Percentiles rank a stretch among this genome's conserved stretches.
Conservation (phyloP, 129 eudicot species). For the Escallonia rubra region DNA sequence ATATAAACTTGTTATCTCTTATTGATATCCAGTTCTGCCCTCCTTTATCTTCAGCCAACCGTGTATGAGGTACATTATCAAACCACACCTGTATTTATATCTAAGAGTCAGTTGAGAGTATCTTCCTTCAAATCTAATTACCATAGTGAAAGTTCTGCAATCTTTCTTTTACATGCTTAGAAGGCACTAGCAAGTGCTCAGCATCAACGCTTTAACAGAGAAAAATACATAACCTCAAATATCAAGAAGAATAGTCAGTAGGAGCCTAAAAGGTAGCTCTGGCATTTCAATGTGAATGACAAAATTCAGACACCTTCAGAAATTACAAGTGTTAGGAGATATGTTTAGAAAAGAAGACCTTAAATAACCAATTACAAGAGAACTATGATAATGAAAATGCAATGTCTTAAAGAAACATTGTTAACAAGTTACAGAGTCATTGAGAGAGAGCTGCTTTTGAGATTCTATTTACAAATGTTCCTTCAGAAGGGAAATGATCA, state of each 20-base stretch:
- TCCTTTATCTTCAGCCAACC: constrained; percentile 65
- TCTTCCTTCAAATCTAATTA: neutral
- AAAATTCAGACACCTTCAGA: neutral
- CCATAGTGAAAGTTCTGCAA: constrained; percentile 2
- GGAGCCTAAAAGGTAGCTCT: neutral
- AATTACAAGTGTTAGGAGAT: neutral
- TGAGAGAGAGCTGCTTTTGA: neutral
- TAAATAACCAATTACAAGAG: neutral
- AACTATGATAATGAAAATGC: neutral
- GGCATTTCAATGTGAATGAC: neutral
- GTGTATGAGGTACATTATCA: constrained; percentile 70
- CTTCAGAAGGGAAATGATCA: neutral
- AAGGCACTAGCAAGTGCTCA: neutral
- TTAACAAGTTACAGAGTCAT: neutral
- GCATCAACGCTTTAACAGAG: neutral
- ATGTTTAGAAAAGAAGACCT: neutral
- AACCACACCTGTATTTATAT: constrained; percentile 64
- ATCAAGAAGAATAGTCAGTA: neutral
- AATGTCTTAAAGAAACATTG: neutral
- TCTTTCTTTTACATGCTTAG: neutral
- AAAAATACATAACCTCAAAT: neutral
- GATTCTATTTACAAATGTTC: neutral
- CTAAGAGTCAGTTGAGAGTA: neutral
- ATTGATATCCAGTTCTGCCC: constrained; percentile 71
- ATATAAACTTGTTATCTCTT: constrained; percentile 55